Percentiles rank a stretch among this genome's conserved stretches.
Conservation (phyloP, 1,139 yeast genomes). For the Hansenula lynferdii region DNA sequence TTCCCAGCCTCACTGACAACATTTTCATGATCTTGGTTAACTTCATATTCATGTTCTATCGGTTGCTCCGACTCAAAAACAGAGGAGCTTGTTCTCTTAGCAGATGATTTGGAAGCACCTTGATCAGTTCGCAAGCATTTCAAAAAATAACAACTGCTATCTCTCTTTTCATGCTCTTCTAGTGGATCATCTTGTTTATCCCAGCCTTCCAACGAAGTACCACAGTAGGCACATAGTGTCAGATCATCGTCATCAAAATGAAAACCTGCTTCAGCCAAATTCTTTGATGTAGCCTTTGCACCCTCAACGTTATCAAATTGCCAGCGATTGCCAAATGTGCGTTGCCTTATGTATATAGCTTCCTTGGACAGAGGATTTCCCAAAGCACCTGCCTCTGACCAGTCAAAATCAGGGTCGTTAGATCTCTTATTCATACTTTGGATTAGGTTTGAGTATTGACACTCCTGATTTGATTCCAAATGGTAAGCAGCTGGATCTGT, state of each 20-base stretch:
- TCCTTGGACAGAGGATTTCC: slow-evolving; percentile 35
- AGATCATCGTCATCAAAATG: slow-evolving; percentile 55
- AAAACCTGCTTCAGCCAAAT: slow-evolving; percentile 49
- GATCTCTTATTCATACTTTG: too few species aligned
- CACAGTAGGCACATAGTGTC: slow-evolving; percentile 70
- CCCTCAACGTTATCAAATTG: slow-evolving; percentile 41
- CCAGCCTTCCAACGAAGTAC: slow-evolving; percentile 68
- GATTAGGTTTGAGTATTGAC: slow-evolving; percentile 47
- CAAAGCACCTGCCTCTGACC: too few species aligned
- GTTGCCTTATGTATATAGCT: slow-evolving; percentile 38
- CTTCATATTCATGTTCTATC: too few species aligned
- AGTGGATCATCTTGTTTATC: slow-evolving; percentile 61
- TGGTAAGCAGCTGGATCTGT: slow-evolving; percentile 40
- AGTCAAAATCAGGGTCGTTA: too few species aligned
- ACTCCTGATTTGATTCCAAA: slow-evolving; percentile 35
- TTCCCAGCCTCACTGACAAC: too few species aligned
- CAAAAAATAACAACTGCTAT: slow-evolving; percentile 47
- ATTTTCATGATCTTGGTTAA: too few species aligned
- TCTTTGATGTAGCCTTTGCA: slow-evolving; percentile 37
- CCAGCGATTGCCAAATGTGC: slow-evolving; percentile 52
- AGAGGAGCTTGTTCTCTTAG: too few species aligned
- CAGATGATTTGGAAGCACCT: too few species aligned
- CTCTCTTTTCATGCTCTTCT: slow-evolving; percentile 43
- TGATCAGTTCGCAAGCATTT: too few species aligned
- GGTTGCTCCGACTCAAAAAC: too few species aligned